Evolutionary conservation across 352 stramenopile genomes (phyloP), one percentile per base, ranked within the genome.

Genomic region (Phytophthora constricta): DNA sequence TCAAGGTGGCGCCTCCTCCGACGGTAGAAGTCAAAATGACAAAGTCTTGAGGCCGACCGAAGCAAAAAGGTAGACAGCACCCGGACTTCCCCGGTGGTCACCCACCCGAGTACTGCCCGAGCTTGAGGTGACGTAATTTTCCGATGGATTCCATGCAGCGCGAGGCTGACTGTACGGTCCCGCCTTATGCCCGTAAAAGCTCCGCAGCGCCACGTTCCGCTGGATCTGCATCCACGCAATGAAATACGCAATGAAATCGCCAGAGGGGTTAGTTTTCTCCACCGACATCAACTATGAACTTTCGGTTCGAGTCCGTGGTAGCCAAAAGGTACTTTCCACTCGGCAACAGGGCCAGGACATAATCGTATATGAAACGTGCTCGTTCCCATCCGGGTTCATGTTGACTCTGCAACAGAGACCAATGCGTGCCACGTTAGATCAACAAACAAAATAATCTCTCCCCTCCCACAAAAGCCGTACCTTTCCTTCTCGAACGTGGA

Each of bases 341-440:
- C 0, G 87, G 86, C 5, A 84, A 93, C 23, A 89, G 57, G 23
- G 74, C 86, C 47, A 96, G 58, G 53, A 94, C 82, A 96, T 91
- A 56, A 96, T 96, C 45, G 84, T 92, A 64, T 92, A 96, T 22
- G 87, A 96, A 7, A 94, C 86, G 67, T 96, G 87, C 61, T 96
- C 87, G 41, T 92, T 96, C 11, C 69, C 83, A 45, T 96, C 87
- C 26, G 84, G 73, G 58, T 96, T 96, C 86, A 96, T 96, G 61
- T 94, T 96, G 14, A 96, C 60, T 57, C 87, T 93, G 25, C 5
- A 58, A 13, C 33, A 48, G 60, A 53, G 5, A 65, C 7, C 2
- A 55, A 33, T 37, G 26, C 41, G 22, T 47, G 5, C 16, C 23
- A 62, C 25, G 14, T 19, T 25, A 47, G 7, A 22, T 42, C 25